Base-by-base conservation (phyloP, 2,329 filamentous ascomycete species). In the Calonectria hawksworthii region DNA sequence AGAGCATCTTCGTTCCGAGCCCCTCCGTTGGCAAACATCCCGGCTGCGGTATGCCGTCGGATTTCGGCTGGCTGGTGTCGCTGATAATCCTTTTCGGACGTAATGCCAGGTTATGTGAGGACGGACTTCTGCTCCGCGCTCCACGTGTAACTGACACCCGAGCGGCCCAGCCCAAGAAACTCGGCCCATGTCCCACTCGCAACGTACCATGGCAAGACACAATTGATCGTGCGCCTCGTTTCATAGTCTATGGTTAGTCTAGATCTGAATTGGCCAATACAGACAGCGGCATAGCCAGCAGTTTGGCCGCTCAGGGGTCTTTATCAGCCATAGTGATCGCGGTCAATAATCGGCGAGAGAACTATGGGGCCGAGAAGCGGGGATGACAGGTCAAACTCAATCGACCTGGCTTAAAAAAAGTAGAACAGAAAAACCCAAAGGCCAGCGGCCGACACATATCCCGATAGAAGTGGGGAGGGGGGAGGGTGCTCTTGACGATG, bases 271-370 rank as follows among this genome's bases (percentile, higher is more conserved):
- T 88, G 72, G 77, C 86, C 38, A 70, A 78, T 65, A 70, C 50
- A 28, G 69, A 51, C 23, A 82, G 80, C 51, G 80, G 81, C 36
- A 78, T 73, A 13, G 84, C 26, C 84, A 85, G 52, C n/a, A 47
- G 3, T 9, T n/a, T 74, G 89, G 88, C 77, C 78, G 73, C 16
- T 86, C 83, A 80, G 88, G 84, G 87, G 89, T 83, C 88, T 87
- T n/a, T 76, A 85, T 85, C 50, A 86, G 64, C 82, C 8, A 47
- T 88, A 72, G 84, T 82, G 13, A 80, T 80, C 5, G 79, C 84
- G 16, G 81, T 88, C 21, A 84, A 47, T 23, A 23, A n/a, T 47
- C 21, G 44, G 44, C 44, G n/a, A 47, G 44, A 47, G 44, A 23
- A 47, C 10, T 10, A 47, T 47, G 9, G 34, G 44, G 44, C 21